A percentile compares a stretch with the other conserved stretches of the same genome.
Evolutionary conservation across 129 eudicot species (phyloP).

Genomic region (Heracleum sosnowskyi): DNA sequence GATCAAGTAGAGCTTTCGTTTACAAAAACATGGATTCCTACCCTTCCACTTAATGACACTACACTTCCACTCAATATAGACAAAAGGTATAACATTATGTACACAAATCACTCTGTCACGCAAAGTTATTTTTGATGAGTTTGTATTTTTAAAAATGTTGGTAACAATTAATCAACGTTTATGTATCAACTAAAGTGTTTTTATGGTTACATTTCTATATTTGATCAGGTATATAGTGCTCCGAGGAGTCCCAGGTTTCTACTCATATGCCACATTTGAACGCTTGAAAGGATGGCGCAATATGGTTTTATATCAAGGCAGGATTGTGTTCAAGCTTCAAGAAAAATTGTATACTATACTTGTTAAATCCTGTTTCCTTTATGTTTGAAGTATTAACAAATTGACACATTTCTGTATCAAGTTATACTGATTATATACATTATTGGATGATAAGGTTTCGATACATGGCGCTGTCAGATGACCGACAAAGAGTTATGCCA

Average conservation of each 20-base stretch:
- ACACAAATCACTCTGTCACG: neutral
- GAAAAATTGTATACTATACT: conserved; percentile 11
- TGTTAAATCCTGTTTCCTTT: neutral
- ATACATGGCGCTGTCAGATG: conserved; percentile 44
- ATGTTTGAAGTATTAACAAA: neutral
- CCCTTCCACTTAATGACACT: neutral
- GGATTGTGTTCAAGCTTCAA: conserved; percentile 33
- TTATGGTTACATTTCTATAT: conserved; percentile 1
- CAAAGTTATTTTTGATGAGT: no score
- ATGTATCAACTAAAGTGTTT: neutral
- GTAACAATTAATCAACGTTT: no score
- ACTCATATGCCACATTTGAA: conserved; percentile 39
- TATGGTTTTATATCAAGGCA: neutral
- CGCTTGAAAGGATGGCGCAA: conserved; percentile 32
- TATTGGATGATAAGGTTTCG: conserved; percentile 21
- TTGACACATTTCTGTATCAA: neutral
- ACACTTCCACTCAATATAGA: conserved; percentile 35
- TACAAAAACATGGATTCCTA: conserved; percentile 13
- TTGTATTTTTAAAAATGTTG: no score
- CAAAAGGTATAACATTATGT: conserved; percentile 33
- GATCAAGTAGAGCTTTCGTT: conserved; percentile 41
- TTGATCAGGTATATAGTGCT: conserved; percentile 27
- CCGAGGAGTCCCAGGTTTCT: conserved; percentile 37
- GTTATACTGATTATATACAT: neutral
- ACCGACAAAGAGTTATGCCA: conserved; percentile 44